Base-by-base conservation (phyloP, 805 yeast species). In the Saccharomycopsis malanga region DNA sequence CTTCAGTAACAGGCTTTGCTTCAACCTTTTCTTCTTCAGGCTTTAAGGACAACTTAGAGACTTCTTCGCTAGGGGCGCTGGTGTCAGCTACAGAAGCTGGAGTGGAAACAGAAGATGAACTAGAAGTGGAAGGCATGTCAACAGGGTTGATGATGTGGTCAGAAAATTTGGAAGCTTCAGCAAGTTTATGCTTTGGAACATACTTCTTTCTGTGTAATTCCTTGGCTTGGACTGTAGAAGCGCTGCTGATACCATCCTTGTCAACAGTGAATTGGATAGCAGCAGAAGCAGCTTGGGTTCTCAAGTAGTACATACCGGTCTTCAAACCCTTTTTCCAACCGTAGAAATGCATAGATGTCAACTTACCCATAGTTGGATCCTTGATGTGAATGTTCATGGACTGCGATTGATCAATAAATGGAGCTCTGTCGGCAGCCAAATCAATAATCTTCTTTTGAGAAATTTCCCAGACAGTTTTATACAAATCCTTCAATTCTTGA, bases 281-380 rank as follows among this genome's bases (percentile, higher is more conserved):
- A 44, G 95, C 85, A 37, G 96, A 78, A 18, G 98, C 98, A 52
- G 98, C 96, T 73, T 87, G 95, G 9, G 98, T 91, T 68, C 98
- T 82, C 65, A 93, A 72, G 68, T 93, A 93, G 73, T 93, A 93
- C 94, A 93, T 91, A 61, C 98, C 98, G 4, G 98, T 93, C 76
- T 93, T 93, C 63, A 93, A 76, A 52, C 98, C 98, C 72, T 85
- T 87, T 72, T 86, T 85, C 98, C 98, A 93, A 41, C 96, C 98
- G 63, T 93, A 91, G 73, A 93, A 93, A 66, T 93, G 98, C 97
- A 93, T 93, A 55, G 93, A 80, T 4, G 98, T 93, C 62, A 93
- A 75, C 66, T 93, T 93, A 59, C 96, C 95, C 91, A 87, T 85
- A 2, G 98, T 88, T 51, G 97, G 97, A 52, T 81, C 81, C 62